Conservation (phyloP, 768 basidiomycete genomes). For the Suillus tomentosus region DNA sequence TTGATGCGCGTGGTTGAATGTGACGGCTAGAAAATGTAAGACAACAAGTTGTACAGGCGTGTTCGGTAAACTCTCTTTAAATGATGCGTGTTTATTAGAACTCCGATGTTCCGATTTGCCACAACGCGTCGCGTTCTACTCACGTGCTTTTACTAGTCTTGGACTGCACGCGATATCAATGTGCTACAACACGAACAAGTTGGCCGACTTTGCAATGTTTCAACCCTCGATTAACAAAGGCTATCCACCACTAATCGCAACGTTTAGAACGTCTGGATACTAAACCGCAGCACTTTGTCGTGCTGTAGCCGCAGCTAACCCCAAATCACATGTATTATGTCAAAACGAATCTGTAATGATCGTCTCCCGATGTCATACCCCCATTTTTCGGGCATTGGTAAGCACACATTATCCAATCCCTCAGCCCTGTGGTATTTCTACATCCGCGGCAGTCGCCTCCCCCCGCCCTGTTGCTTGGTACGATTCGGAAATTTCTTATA, state of each 20-base stretch:
- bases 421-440: constrained; percentile 6
- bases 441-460: neutral
- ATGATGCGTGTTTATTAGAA: constrained; percentile 29
- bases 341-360: constrained; percentile 7
- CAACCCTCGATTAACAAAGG: neutral
- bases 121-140: constrained; percentile 26
- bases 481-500: neutral
- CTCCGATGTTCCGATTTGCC: constrained; percentile 37
- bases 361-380: neutral
- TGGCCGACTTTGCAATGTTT: constrained; percentile 2
- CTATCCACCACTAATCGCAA: neutral
- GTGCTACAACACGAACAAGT: neutral
- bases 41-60: constrained; percentile 21
- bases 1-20: constrained; percentile 30
- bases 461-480: neutral
- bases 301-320: constrained; percentile 1
- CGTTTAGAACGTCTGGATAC: neutral
- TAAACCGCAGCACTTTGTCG: neutral
- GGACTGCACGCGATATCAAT: constrained; percentile 4
- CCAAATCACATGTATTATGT: neutral
- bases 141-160: constrained; percentile 12
- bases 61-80: constrained; percentile 34
- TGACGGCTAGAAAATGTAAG: constrained; percentile 24
- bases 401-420: constrained; percentile 3
- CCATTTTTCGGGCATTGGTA: constrained; percentile 5